Base-by-base conservation (phyloP, 441 rosid species). In the Erodium trifolium region DNA sequence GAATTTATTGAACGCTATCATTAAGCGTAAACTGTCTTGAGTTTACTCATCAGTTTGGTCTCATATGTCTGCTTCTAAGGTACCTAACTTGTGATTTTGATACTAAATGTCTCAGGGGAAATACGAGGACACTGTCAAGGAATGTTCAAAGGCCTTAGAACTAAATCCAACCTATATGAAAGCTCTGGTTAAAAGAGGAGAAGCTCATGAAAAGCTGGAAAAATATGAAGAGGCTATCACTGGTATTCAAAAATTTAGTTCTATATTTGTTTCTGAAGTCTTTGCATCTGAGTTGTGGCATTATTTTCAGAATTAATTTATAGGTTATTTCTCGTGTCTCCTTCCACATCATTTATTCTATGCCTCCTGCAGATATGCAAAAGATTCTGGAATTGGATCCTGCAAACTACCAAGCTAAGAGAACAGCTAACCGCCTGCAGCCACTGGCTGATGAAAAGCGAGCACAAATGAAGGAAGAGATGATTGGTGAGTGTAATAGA, bases 391-490 rank as follows among this genome's bases (percentile, higher is more conserved):
- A 94, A 78, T 78, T 87, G 72, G 93, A 94, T 76, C 89, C 96
- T 65, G 81, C 89, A 51, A 90, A 91, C 76, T 85, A 81, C 62
- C 95, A 86, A 75, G 91, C 92, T 62, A 81, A 75, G 77, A 90
- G 76, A 79, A 62, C 87, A 45, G 88, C 88, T 72, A 65, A 65
- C 60, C 85, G 83, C 11, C 78, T 94, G 83, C 91, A 90, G 73
- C 97, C 97, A 63, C 77, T 91, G 67, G 96, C 97, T 78, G 97
- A 86, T 0, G 89, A 84, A 70, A 91, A 91, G 79, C 80, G 88
- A 76, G 97, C 90, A 80, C 87, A 90, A 80, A 87, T 91, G 99
- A 94, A 94, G 84, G 96, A 91, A 75, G 99, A 94, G 85, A 91
- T 90, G 93, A 82, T 91, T 64, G 89, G 99, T 94, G 82, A 80